Evolutionary conservation across 768 basidiomycete genomes (phyloP), one percentile per base, ranked within the genome.

Genomic region (Exsudoporus frostii): DNA sequence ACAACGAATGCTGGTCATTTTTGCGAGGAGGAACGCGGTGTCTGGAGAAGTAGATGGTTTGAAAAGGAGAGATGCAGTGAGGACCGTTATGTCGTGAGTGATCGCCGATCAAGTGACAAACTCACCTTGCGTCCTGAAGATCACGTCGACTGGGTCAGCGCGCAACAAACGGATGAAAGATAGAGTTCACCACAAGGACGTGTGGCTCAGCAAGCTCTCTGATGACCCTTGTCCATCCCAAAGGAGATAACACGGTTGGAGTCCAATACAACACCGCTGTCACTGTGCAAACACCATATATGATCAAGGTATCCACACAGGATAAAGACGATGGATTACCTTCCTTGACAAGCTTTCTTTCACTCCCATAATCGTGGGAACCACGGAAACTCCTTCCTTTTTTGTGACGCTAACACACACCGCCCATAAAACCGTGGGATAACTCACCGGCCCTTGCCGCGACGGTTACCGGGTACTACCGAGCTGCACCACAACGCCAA

Each of bases 401-500:
- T n/a, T n/a, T n/a, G n/a, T n/a, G n/a, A n/a, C n/a, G n/a, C n/a
- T n/a, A n/a, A n/a, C n/a, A n/a, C n/a, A n/a, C n/a, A n/a, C n/a
- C n/a, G n/a, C n/a, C n/a, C n/a, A n/a, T n/a, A n/a, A n/a, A n/a
- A n/a, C n/a, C n/a, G n/a, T n/a, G n/a, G n/a, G n/a, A n/a, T n/a
- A n/a, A n/a, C n/a, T n/a, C n/a, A n/a, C n/a, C n/a, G n/a, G n/a
- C n/a, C n/a, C n/a, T n/a, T n/a, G n/a, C n/a, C n/a, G n/a, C n/a
- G n/a, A n/a, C n/a, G n/a, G n/a, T n/a, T n/a, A n/a, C n/a, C n/a
- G 40, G 66, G 20, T 19, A 29, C 58, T 52, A 7, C 64, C 64
- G 64, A 42, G 20, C n/a, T 9, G 25, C 43, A 51, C 25, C 51
- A 67, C 52, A 56, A 50, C 30, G 20, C 24, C 65, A 61, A 61